These are phyloP conservation scores for Trebouxia sp. DNA, from an alignment of 139 green algal species.

Conservation along the genomic window DNA sequence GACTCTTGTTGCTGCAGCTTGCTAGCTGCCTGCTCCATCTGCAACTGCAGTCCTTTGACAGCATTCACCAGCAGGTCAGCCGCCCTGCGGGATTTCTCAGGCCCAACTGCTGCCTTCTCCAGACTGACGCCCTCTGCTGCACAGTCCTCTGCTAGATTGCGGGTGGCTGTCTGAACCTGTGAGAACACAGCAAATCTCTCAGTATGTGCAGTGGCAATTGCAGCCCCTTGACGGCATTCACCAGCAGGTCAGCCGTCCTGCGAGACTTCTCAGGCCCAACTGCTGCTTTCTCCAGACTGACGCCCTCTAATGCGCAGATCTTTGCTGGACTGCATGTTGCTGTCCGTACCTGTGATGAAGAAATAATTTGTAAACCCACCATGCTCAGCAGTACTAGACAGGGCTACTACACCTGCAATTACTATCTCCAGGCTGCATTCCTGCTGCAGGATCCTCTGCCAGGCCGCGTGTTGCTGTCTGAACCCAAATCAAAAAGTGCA, in stretches of 20 bases:
- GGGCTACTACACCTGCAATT: no score
- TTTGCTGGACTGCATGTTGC: not conserved
- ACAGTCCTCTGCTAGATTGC: not conserved
- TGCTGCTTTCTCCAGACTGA: slow-evolving; percentile 34
- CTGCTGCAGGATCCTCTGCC: no score
- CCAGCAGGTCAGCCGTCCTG: slow-evolving; percentile 32
- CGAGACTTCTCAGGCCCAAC: slow-evolving; percentile 25
- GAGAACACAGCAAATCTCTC: not conserved
- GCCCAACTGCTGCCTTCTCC: slow-evolving; percentile 29
- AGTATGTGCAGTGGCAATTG: not conserved
- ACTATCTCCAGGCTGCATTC: no score
- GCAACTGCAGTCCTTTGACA: slow-evolving; percentile 35
- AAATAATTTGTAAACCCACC: no score
- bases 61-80: slow-evolving; percentile 27
- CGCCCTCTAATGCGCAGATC: not conserved
- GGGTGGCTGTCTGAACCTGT: not conserved
- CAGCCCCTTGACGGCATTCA: not conserved
- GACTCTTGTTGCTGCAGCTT: slow-evolving; percentile 34
- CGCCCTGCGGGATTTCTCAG: slow-evolving; percentile 32
- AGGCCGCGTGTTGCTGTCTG: no score
- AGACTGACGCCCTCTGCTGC: slow-evolving; percentile 25
- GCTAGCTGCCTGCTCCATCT: slow-evolving; percentile 43
- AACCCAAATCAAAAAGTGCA: no score
- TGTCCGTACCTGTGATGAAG: not conserved
- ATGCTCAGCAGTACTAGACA: no score